Evolutionary conservation across 2,329 filamentous ascomycete genomes (phyloP).

Genomic region (Thelonectria discophora): DNA sequence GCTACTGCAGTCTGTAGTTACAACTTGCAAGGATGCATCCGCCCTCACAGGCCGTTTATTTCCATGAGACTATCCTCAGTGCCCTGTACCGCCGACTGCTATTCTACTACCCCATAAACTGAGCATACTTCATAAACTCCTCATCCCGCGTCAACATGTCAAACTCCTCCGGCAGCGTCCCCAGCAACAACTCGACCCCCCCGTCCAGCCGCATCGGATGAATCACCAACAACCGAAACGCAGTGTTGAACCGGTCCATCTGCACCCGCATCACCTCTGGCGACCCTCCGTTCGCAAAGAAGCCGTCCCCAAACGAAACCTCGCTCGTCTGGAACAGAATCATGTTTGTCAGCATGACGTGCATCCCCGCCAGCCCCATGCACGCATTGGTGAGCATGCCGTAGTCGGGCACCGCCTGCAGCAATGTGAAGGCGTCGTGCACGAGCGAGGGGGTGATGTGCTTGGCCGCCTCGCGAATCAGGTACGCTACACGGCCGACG

Average conservation of each 20-base stretch:
- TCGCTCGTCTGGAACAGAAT: constrained; percentile 40
- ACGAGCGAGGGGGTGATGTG: constrained; percentile 40
- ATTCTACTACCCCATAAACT: constrained; percentile 11
- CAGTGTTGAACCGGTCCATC: constrained; percentile 36
- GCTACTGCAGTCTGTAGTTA: too few species aligned
- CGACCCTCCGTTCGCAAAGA: constrained; percentile 39
- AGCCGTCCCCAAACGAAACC: constrained; percentile 37
- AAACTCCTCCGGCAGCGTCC: constrained; percentile 41
- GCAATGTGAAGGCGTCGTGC: constrained; percentile 43
- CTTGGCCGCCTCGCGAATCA: constrained; percentile 38
- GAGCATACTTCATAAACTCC: constrained; percentile 37
- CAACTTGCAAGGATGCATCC: too few species aligned
- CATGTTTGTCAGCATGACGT: constrained; percentile 41
- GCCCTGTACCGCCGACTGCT: too few species aligned
- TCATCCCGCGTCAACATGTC: constrained; percentile 37
- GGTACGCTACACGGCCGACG: constrained; percentile 36
- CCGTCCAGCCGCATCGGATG: constrained; percentile 41
- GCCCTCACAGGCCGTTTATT: too few species aligned
- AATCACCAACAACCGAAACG: constrained; percentile 37
- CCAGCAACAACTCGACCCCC: constrained; percentile 40
- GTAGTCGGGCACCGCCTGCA: constrained; percentile 41
- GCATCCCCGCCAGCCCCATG: constrained; percentile 41
- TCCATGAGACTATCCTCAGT: too few species aligned
- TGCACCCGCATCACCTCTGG: constrained; percentile 40
- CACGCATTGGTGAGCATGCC: constrained; percentile 37